Evolutionary conservation across 768 basidiomycete genomes (phyloP).

Genomic region (Trichaptum fuscoviolaceum): DNA sequence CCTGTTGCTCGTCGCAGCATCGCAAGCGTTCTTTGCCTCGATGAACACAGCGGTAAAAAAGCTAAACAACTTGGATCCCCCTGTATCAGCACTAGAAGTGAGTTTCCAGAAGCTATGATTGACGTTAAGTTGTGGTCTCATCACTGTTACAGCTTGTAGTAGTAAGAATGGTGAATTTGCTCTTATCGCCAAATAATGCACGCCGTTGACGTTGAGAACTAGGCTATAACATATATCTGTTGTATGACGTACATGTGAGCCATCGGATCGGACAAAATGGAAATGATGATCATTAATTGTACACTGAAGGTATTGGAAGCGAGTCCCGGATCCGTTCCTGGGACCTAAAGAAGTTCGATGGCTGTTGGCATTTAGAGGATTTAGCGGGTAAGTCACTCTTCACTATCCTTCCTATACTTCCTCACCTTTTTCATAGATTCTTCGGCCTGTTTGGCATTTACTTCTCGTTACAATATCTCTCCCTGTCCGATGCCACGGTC

Average conservation of each 20-base stretch:
- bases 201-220: background rate
- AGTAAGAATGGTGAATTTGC: conserved; percentile 47
- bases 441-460: conserved; percentile 65
- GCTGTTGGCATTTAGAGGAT: conserved; percentile 52
- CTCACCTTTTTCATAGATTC: conserved; percentile 40
- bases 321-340: conserved; percentile 52
- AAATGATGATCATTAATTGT: conserved; percentile 5
- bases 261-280: conserved; percentile 9
- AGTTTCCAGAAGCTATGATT: conserved; percentile 11
- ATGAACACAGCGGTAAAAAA: conserved; percentile 63
- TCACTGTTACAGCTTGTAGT: conserved; percentile 38
- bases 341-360: conserved; percentile 66
- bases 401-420: background rate
- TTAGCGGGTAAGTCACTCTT: conserved; percentile 44
- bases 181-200: conserved; percentile 2
- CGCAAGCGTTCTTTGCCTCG: conserved; percentile 55
- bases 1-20: conserved; percentile 48
- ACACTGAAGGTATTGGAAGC: conserved; percentile 29
- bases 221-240: conserved; percentile 49
- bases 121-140: background rate
- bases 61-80: conserved; percentile 51
- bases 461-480: conserved; percentile 68
- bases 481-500: conserved; percentile 73
- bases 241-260: conserved; percentile 46
- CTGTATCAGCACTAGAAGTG: conserved; percentile 55